Conservation (phyloP, 2,329 filamentous ascomycete genomes). For the Setomelanomma holmii region DNA sequence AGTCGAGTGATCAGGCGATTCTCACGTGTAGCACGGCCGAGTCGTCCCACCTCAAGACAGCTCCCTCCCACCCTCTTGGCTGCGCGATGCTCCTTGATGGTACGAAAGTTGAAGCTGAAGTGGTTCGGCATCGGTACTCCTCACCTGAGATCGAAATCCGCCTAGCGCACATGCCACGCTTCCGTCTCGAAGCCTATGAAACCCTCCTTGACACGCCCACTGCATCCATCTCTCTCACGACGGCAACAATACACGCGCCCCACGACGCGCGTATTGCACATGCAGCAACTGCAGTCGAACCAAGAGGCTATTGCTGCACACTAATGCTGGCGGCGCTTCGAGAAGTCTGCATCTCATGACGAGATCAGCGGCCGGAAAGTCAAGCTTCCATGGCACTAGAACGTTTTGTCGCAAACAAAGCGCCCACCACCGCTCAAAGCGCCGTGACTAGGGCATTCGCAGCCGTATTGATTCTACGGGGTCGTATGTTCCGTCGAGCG, state of each 20-base stretch:
- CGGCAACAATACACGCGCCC: constrained; percentile 40
- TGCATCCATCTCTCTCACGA: constrained; percentile 22
- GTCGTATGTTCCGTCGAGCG: constrained; percentile 9
- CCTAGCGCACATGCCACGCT: constrained; percentile 14
- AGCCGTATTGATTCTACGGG: constrained; percentile 17
- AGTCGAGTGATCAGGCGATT: constrained; percentile 17
- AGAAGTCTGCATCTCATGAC: neutral
- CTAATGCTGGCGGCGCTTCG: neutral
- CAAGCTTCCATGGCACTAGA: constrained; percentile 26
- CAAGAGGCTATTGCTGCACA: neutral
- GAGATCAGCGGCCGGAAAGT: constrained; percentile 23
- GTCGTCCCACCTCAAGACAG: too few relatives aligned
- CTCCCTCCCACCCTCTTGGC: too few relatives aligned
- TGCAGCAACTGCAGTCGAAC: constrained; percentile 9
- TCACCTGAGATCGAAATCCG: neutral
- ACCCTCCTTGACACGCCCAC: constrained; percentile 33
- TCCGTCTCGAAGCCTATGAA: constrained; percentile 28
- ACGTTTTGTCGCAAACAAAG: constrained; percentile 11
- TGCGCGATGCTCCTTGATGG: too few relatives aligned
- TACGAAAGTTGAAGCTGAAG: neutral
- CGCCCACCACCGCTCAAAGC: constrained; percentile 8
- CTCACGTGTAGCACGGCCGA: too few relatives aligned
- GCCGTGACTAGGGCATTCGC: constrained; percentile 5
- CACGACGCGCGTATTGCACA: constrained; percentile 5
- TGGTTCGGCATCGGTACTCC: neutral